phyloP scores from a whole-genome alignment of 495 filamentous ascomycete species.

The Aspergillus leporis region DNA sequence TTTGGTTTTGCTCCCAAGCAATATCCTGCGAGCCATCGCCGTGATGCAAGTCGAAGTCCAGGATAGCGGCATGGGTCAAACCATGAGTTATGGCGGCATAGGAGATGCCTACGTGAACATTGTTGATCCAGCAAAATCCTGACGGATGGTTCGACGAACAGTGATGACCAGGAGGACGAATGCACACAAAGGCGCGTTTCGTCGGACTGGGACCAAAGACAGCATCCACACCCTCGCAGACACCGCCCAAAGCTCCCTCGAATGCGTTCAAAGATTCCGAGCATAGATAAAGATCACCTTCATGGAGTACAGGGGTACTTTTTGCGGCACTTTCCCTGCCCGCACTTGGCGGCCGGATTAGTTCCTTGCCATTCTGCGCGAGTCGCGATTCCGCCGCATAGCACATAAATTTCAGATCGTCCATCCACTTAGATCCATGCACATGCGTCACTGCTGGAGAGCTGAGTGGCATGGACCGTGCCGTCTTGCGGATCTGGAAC shows the following conservation, averaged over 20 bases:
- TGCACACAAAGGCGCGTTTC: conserved; percentile 76
- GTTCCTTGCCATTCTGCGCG: conserved; percentile 70
- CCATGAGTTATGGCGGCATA: conserved; percentile 80
- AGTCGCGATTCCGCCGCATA: conserved; percentile 71
- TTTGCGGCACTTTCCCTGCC: conserved; percentile 40
- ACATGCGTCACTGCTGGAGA: conserved; percentile 76
- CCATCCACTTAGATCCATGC: conserved; percentile 87
- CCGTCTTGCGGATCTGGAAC: conserved; percentile 78
- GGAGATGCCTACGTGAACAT: conserved; percentile 94
- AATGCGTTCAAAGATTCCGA: conserved; percentile 81
- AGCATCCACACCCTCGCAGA: conserved; percentile 86
- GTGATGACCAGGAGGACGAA: conserved; percentile 90
- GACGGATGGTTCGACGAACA: conserved; percentile 86
- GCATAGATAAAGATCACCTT: conserved; percentile 88
- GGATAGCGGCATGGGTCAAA: conserved; percentile 89
- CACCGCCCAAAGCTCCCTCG: conserved; percentile 84
- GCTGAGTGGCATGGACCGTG: conserved; percentile 60
- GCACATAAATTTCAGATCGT: conserved; percentile 84
- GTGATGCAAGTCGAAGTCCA: conserved; percentile 97
- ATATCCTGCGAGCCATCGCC: conserved; percentile 95
- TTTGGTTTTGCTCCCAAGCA: conserved; percentile 80
- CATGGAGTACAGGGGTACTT: conserved; percentile 59
- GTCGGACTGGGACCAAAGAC: conserved; percentile 64
- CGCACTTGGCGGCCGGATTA: conserved; percentile 59
- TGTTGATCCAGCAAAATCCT: conserved; percentile 98